These are phyloP conservation scores for Colletotrichum shisoi DNA, from an alignment of 2,329 filamentous ascomycete genomes.

Conservation along the genomic window DNA sequence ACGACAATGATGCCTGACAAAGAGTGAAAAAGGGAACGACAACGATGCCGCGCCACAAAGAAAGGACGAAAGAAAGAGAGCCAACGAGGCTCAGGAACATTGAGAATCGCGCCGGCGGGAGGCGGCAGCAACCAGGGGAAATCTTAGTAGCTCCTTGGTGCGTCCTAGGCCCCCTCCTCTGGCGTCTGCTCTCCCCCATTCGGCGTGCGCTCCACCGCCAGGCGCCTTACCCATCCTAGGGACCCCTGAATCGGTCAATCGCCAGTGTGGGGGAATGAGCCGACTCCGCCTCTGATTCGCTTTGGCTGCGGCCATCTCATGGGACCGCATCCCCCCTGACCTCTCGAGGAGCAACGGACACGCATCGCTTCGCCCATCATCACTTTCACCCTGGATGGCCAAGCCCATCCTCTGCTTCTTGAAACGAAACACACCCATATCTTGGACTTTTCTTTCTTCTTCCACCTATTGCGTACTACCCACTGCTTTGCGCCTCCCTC, in stretches of 20 bases:
- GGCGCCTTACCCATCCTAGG: slow-evolving; percentile 28
- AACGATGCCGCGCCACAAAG: slow-evolving; percentile 13
- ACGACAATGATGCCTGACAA: neutral
- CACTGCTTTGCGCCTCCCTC: slow-evolving; percentile 10
- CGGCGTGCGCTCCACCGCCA: slow-evolving; percentile 29
- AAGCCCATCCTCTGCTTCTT: slow-evolving; percentile 25
- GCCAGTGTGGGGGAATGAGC: slow-evolving; percentile 22
- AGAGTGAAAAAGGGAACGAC: slow-evolving; percentile 3
- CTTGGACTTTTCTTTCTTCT: slow-evolving; percentile 7
- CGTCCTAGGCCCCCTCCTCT: slow-evolving; percentile 1
- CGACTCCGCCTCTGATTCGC: slow-evolving; percentile 24
- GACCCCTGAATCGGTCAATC: slow-evolving; percentile 30
- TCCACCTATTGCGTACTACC: neutral
- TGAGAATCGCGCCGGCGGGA: slow-evolving; percentile 19
- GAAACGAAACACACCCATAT: slow-evolving; percentile 33
- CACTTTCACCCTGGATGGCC: slow-evolving; percentile 23
- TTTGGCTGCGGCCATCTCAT: slow-evolving; percentile 6
- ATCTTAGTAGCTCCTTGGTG: slow-evolving; percentile 26
- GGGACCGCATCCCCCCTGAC: slow-evolving; percentile 24
- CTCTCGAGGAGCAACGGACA: slow-evolving; percentile 14
- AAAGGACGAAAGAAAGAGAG: neutral
- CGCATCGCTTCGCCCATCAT: slow-evolving; percentile 21
- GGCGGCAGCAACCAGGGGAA: slow-evolving; percentile 26
- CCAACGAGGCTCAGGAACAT: neutral
- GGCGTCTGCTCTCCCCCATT: slow-evolving; percentile 3